Evolutionary conservation across 352 stramenopile species (phyloP).

Genomic region (Pythium graminicola): DNA sequence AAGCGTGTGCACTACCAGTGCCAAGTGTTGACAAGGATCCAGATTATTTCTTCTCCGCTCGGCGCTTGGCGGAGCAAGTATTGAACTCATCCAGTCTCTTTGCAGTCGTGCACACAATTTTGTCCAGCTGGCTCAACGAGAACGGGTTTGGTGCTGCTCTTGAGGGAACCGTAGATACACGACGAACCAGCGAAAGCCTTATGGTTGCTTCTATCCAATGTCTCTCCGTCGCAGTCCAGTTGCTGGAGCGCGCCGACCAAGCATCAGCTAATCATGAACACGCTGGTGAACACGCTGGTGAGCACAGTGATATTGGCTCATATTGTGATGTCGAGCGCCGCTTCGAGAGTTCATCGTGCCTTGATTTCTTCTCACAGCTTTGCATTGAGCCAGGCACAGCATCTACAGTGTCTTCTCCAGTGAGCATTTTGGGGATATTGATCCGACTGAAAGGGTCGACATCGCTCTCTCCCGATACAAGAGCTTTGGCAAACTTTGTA

Average conservation of each 20-base stretch:
- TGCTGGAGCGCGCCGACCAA: background rate
- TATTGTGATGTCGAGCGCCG: background rate
- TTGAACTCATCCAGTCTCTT: constrained; percentile 44
- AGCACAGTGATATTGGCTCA: background rate
- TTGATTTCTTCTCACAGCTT: constrained; percentile 7
- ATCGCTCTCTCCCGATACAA: constrained; percentile 15
- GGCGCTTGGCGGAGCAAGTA: constrained; percentile 22
- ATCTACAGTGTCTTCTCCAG: background rate
- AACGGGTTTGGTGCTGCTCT: background rate
- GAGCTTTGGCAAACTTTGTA: constrained; percentile 3
- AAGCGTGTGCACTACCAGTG: constrained; percentile 7
- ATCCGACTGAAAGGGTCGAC: background rate
- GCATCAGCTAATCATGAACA: background rate
- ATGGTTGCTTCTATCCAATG: constrained; percentile 47
- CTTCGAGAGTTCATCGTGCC: background rate
- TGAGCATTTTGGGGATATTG: constrained; percentile 9
- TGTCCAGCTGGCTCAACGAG: constrained; percentile 29
- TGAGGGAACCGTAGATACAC: constrained; percentile 6
- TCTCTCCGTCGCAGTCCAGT: constrained; percentile 40
- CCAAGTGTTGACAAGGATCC: background rate
- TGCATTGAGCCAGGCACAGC: background rate
- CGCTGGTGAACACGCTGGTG: too few relatives aligned
- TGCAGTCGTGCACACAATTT: constrained; percentile 36
- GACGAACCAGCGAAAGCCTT: constrained; percentile 40
- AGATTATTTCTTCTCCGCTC: constrained; percentile 9